Evolutionary conservation across 441 rosid genomes (phyloP).

Genomic region (Breynia disticha): DNA sequence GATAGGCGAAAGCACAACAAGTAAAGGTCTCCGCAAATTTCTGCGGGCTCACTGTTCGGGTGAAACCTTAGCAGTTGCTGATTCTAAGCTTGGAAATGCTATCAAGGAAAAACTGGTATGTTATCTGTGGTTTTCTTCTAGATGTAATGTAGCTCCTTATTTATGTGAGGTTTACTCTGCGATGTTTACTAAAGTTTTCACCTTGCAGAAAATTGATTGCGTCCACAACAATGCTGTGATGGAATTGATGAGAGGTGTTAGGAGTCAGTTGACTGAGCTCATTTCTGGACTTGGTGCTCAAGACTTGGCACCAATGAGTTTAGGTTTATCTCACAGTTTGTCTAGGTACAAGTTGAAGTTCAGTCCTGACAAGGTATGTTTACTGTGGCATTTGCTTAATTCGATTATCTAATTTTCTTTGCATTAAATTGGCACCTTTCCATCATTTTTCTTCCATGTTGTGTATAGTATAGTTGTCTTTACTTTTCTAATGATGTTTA

Average conservation of each 20-base stretch:
- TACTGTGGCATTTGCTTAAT: neutral
- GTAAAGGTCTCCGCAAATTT: conserved; percentile 69
- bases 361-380: conserved; percentile 80
- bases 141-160: neutral
- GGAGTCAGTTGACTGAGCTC: conserved; percentile 82
- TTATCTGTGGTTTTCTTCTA: neutral
- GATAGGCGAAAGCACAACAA: conserved; percentile 52
- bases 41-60: conserved; percentile 60
- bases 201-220: conserved; percentile 74
- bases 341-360: conserved; percentile 84
- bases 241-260: conserved; percentile 89
- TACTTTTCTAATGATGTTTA: no score
- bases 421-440: no score
- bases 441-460: no score
- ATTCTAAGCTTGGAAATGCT: conserved; percentile 89
- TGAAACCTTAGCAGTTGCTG: conserved; percentile 65
- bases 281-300: conserved; percentile 70
- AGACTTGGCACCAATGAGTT: conserved; percentile 90
- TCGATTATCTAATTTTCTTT: neutral
- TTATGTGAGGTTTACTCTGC: neutral
- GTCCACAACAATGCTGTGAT: conserved; percentile 80
- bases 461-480: no score
- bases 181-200: conserved; percentile 7
- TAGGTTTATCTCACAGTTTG: conserved; percentile 88
- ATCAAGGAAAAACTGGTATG: conserved; percentile 83